Conservation (phyloP, 129 eudicot genomes). For the Lactuca saligna region DNA sequence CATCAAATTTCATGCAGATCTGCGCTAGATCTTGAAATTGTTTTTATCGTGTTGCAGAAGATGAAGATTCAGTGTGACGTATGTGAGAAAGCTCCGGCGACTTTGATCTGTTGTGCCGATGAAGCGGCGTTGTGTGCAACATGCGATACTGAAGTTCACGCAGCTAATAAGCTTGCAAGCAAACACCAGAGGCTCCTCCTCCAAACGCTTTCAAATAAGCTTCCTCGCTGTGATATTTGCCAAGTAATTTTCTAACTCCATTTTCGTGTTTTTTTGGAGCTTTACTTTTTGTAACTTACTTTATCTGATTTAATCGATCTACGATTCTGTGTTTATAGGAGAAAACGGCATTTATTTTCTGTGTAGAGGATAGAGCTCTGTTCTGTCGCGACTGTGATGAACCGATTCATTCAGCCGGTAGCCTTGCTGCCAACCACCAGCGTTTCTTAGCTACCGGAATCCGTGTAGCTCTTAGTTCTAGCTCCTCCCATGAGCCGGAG, state of each 20-base stretch:
- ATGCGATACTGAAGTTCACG: slow-evolving; percentile 89
- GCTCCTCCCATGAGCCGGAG: slow-evolving; percentile 38
- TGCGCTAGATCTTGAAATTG: slow-evolving; percentile 17
- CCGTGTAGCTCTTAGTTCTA: slow-evolving; percentile 65
- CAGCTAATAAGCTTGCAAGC: slow-evolving; percentile 95
- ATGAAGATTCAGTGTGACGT: slow-evolving; percentile 99
- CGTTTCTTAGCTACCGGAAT: slow-evolving; percentile 88
- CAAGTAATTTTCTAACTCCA: slow-evolving; percentile 45
- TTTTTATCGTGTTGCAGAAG: background rate
- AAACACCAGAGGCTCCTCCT: slow-evolving; percentile 86
- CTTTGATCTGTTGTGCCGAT: slow-evolving; percentile 94
- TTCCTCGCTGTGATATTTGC: slow-evolving; percentile 95
- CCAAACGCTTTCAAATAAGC: slow-evolving; percentile 68
- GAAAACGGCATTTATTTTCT: slow-evolving; percentile 77
- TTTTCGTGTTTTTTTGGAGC: background rate
- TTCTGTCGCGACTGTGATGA: slow-evolving; percentile 91
- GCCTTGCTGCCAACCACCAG: slow-evolving; percentile 87
- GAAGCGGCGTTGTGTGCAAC: slow-evolving; percentile 93
- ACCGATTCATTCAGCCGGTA: slow-evolving; percentile 74
- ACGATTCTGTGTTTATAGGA: slow-evolving; percentile 37
- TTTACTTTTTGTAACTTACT: too few species aligned
- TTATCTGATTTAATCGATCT: background rate
- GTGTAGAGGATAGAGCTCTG: slow-evolving; percentile 96
- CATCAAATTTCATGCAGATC: slow-evolving; percentile 1
- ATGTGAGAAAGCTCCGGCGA: slow-evolving; percentile 92